These are phyloP conservation scores for Solanum chiquidenum DNA, from an alignment of 257 asterid genomes.

Conservation along the genomic window DNA sequence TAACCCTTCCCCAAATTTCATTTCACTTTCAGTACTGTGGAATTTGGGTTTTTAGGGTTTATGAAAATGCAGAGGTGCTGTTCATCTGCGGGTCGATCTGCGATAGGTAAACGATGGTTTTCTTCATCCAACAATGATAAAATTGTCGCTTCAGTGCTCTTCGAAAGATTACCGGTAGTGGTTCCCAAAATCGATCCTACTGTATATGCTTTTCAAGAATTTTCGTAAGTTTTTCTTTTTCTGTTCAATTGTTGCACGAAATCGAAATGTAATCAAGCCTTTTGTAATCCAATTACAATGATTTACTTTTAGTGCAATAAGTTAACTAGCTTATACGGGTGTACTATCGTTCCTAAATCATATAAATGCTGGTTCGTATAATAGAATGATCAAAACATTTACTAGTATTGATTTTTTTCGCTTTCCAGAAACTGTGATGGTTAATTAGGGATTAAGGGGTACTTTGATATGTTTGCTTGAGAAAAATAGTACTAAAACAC, in stretches of 20 bases:
- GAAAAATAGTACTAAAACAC: not conserved
- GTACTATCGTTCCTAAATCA: not conserved
- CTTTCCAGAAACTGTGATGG: not conserved
- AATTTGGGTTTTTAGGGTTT: not conserved
- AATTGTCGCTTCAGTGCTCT: constrained; percentile 62
- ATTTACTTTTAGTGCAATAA: not conserved
- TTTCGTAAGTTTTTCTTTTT: constrained; percentile 41
- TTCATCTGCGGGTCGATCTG: constrained; percentile 23
- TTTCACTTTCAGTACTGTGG: not conserved
- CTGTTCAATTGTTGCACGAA: not conserved
- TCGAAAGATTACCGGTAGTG: constrained; percentile 90
- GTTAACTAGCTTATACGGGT: not conserved
- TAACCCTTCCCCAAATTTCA: no score
- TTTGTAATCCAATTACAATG: not conserved
- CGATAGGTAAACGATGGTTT: constrained; percentile 27
- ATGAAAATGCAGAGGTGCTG: constrained; percentile 46
- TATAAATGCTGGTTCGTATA: not conserved
- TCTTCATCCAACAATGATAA: constrained; percentile 42
- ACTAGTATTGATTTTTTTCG: not conserved
- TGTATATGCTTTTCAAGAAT: constrained; percentile 88
- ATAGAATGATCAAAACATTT: not conserved
- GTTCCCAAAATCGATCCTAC: constrained; percentile 74
- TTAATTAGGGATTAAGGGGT: not conserved
- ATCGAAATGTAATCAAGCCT: not conserved
- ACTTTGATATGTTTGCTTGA: not conserved